These are phyloP conservation scores for Kazachstania sp. DNA, from an alignment of 1,139 yeast genomes.

Conservation along the genomic window DNA sequence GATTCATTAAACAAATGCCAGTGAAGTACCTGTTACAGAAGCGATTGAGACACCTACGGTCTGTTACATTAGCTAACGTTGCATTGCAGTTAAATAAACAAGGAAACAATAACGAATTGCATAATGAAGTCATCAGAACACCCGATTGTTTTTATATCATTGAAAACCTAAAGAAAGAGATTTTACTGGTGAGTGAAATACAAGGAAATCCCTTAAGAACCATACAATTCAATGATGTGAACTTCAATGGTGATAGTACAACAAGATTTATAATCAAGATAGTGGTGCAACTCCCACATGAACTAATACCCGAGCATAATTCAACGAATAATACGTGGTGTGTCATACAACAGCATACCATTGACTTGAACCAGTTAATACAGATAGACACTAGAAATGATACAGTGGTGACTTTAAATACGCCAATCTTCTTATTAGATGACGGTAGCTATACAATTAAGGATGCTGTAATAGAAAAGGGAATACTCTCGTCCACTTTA, in stretches of 20 bases:
- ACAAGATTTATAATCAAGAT: conserved; percentile 16
- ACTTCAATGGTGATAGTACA: conserved; percentile 11
- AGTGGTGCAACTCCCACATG: conserved; percentile 16
- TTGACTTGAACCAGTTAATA: conserved; percentile 16
- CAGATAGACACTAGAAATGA: conserved; percentile 11
- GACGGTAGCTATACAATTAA: conserved; percentile 19
- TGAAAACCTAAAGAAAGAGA: conserved; percentile 16
- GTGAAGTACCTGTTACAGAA: conserved; percentile 11
- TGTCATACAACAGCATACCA: conserved; percentile 6
- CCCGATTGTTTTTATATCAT: conserved; percentile 19
- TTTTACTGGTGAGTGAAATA: conserved; percentile 24
- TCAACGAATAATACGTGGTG: conserved; percentile 15
- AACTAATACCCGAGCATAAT: conserved; percentile 1
- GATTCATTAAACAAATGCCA: too few species aligned
- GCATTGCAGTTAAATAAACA: neutral
- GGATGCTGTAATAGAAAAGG: neutral
- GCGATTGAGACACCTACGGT: conserved; percentile 24
- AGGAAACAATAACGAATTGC: neutral
- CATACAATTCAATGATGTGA: conserved; percentile 24
- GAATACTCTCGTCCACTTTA: neutral
- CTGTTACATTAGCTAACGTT: conserved; percentile 11
- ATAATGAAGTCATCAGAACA: conserved; percentile 4
- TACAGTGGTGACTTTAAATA: conserved; percentile 8
- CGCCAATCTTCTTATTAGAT: conserved; percentile 13
- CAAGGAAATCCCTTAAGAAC: conserved; percentile 13